Conservation (phyloP, 75 land plant species). For the Cunninghamia lanceolata region DNA sequence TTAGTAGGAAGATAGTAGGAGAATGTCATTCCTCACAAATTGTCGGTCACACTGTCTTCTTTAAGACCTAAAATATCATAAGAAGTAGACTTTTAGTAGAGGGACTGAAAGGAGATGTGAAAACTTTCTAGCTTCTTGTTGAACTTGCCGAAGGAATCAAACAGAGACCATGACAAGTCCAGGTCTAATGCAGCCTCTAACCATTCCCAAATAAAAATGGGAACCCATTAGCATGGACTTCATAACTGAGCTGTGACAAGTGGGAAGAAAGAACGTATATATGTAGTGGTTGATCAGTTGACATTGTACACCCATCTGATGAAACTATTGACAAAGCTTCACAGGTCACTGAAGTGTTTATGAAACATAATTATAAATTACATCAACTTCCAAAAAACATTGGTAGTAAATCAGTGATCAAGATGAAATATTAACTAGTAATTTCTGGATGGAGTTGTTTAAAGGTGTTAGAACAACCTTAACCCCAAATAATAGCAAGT, state of each 20-base stretch:
- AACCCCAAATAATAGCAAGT: slow-evolving; percentile 12
- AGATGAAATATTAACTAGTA: slow-evolving; percentile 19
- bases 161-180: not conserved
- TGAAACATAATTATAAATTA: slow-evolving; percentile 15
- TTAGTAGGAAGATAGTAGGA: no score
- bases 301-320: slow-evolving; percentile 28
- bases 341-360: slow-evolving; percentile 10
- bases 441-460: slow-evolving; percentile 28
- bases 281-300: slow-evolving; percentile 38
- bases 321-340: slow-evolving; percentile 12
- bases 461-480: not conserved
- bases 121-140: no score
- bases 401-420: slow-evolving; percentile 20
- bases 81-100: no score
- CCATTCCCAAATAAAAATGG: slow-evolving; percentile 17
- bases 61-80: no score
- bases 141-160: slow-evolving; percentile 10
- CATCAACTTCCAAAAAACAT: slow-evolving; percentile 26
- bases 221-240: slow-evolving; percentile 24
- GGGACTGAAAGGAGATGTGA: no score
- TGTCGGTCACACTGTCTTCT: no score
- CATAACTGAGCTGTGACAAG: slow-evolving; percentile 25
- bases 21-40: no score
- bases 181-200: slow-evolving; percentile 17
- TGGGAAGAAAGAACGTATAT: slow-evolving; percentile 16